Evolutionary conservation across 2,329 filamentous ascomycete species (phyloP), one percentile per base, ranked within the genome.

Genomic region (Colletotrichum incanum): DNA sequence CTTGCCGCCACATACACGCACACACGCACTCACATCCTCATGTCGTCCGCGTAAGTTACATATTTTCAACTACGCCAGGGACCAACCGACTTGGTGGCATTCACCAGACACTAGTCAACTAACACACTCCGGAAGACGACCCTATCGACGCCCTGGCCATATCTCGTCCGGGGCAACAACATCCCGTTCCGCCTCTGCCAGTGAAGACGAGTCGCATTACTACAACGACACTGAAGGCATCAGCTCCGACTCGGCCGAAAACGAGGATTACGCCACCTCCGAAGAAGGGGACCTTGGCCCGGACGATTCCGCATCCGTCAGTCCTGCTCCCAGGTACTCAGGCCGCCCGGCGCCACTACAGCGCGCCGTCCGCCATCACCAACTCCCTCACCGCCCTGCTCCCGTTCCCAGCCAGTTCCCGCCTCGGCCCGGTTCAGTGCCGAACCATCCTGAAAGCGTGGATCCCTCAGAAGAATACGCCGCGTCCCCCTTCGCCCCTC

Each of bases 381-480:
- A 28, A 7, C 39, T 60, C 56, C 56, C 56, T 28, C 60, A 63
- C n/a, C 74, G 43, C 61, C 73, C 37, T 77, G 71, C 37, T 70
- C 75, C 4, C 75, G 74, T 47, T 52, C 74, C 56, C 65, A 73
- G 9, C 58, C 73, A 55, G 45, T 75, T 79, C 73, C 84, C 78
- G 74, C 84, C 77, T 77, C 83, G 81, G 75, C 85, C 75, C 82
- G 82, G 84, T 80, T 71, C 82, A 71, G 81, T 81, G 76, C 87
- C 88, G 75, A 84, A 84, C 74, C 85, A 87, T 75, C 85, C 89
- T 67, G 89, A 90, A 84, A 93, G 88, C 80, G 86, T 89, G 84
- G 92, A 93, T 79, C 86, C 86, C 26, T 90, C 93, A 31, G 90
- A 93, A n/a, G 92, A 88, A 78, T n/a, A 63, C 23, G 16, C 7